Conservation (phyloP, 768 basidiomycete species). For the Nevesoporus exiguus region DNA sequence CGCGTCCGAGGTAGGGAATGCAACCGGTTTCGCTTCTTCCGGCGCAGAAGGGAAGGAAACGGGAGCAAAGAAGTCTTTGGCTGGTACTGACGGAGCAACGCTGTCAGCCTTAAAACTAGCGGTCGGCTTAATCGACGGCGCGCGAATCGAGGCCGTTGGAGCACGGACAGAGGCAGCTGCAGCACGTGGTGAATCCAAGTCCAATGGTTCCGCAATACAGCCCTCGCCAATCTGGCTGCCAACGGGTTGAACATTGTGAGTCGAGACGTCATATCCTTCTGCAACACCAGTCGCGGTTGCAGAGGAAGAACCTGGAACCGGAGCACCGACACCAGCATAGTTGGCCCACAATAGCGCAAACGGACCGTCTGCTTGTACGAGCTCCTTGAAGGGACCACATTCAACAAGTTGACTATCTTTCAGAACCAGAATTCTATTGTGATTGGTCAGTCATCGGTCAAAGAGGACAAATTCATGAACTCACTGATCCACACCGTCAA, state of each 20-base stretch:
- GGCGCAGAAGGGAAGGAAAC: slow-evolving; percentile 35
- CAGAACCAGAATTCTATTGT: slow-evolving; percentile 77
- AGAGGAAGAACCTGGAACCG: slow-evolving; percentile 33
- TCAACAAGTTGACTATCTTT: slow-evolving; percentile 89
- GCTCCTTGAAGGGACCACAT: slow-evolving; percentile 73
- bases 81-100: slow-evolving; percentile 27
- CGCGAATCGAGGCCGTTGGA: slow-evolving; percentile 15
- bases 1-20: slow-evolving; percentile 13
- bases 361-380: slow-evolving; percentile 64
- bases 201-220: slow-evolving; percentile 3
- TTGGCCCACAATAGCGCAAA: slow-evolving; percentile 91
- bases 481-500: slow-evolving; percentile 60
- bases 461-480: slow-evolving; percentile 19
- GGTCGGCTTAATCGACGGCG: slow-evolving; percentile 23
- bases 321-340: slow-evolving; percentile 60
- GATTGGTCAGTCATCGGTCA: neutral
- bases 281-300: slow-evolving; percentile 23
- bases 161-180: slow-evolving; percentile 16
- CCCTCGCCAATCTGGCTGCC: slow-evolving; percentile 19
- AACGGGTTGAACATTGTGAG: slow-evolving; percentile 16
- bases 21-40: slow-evolving; percentile 7
- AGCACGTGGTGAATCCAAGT: slow-evolving; percentile 16
- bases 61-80: slow-evolving; percentile 26
- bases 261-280: slow-evolving; percentile 27
- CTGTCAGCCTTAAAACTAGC: slow-evolving; percentile 21